Base-by-base conservation (phyloP, 2,329 filamentous ascomycete species). In the Zymoseptoria pseudotritici region DNA sequence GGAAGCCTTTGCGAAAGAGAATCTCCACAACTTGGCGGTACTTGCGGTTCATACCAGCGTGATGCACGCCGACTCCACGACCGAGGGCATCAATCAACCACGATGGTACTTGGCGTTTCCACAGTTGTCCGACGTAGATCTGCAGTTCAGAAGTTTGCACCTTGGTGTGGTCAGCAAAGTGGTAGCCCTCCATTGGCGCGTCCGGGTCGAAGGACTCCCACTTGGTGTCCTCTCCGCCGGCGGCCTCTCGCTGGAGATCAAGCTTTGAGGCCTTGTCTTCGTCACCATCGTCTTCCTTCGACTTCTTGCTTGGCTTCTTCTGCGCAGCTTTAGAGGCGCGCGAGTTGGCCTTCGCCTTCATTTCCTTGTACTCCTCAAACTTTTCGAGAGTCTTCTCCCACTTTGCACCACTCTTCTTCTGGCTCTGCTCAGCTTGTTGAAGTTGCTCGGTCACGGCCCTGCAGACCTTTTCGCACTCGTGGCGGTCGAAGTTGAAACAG, bases 11-110 rank as follows among this genome's bases (percentile, higher is more conserved):
- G 8, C 89, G 82, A 74, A 91, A 91, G 7, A 91, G 75, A 61
- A 89, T 87, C 69, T 91, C 88, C 1, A 90, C 86, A 20, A 77
- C 79, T 71, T 91, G 88, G 46, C 89, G 83, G 69, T 92, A 92
- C 63, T 84, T 83, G 54, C 87, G 80, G 69, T 91, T 92, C 85
- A 92, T 85, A 74, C 89, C 89, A 19, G 88, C 83, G 69, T 93
- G 90, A 74, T 93, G 89, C 6, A 92, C 83, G 31, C 87, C 90
- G 19, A 93, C 78, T 20, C 90, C 89, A 58, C 89, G 79, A 60
- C 77, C 77, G 1, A 93, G 77, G 2, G 84, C 84, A 9, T 81
- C 75, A 20, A 90, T 78, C 8, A 91, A 71, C 63, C 78, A 78
- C 10, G 78, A 75, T 0, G 76, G 71, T 20, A 86, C 76, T 13